Evolutionary conservation across 305 asterid genomes (phyloP), one percentile per base, ranked within the genome.

Genomic region (Andrographis paniculata): DNA sequence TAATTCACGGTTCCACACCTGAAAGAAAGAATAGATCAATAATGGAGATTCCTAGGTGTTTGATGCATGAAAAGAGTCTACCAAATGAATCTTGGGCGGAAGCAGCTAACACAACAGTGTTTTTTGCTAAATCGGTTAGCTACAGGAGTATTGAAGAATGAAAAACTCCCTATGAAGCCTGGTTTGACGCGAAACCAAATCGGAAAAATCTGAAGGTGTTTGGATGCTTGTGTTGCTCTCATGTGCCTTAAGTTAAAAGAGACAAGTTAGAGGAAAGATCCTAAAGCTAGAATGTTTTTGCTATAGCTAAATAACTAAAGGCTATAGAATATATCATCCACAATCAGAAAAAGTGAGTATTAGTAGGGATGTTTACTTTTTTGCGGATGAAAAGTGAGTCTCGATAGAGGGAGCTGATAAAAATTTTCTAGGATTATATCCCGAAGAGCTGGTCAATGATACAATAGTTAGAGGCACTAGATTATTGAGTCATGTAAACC

Each of bases 131-230:
- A 44, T 16, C 20, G 28, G 2, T 31, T 44, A 19, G 30, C 49
- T 11, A 44, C 20, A 17, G 48, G 38, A 28, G 46, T 33, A 0
- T 24, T 40, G 40, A 10, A 42, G 7, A 48, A 35, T n/a, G n/a
- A 5, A 23, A 43, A 16, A 54, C 53, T 9, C 46, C 47, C 3
- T 38, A 20, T 16, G 45, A 45, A 16, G 45, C 45, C 1, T 39
- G 55, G 55, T 48, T 37, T 48, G 56, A 33, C 12, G 19, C 17
- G 21, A 57, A 57, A 57, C 50, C 56, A 37, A 38, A 49, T 22
- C 22, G 47, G 1, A 49, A 48, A 0, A 27, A 22, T 6, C 41
- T 48, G 15, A 57, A 16, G 21, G 20, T 55, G 16, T 45, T 55
- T 45, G 61, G 45, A 18, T 55, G 53, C 15, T 33, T 45, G 33